Percentiles rank a stretch among this genome's conserved stretches.
These are phyloP conservation scores for Triadica sebifera DNA, from an alignment of 345 rosid genomes.

Conservation along the genomic window DNA sequence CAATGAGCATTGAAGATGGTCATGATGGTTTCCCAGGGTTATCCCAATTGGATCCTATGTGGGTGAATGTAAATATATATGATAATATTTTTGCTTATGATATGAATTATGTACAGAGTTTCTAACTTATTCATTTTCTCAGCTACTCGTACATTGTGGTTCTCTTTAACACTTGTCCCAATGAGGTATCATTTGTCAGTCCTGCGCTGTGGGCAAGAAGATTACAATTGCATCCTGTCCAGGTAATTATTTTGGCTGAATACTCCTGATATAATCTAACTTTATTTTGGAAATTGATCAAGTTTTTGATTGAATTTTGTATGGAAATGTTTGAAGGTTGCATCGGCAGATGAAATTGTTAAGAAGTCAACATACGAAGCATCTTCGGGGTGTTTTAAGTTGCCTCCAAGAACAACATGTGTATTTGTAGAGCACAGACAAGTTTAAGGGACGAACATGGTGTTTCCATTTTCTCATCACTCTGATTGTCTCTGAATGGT, in stretches of 20 bases:
- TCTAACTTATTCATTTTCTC: slow-evolving; percentile 15
- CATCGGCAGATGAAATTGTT: slow-evolving; percentile 57
- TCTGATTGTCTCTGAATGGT: no score
- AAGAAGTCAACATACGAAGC: slow-evolving; percentile 60
- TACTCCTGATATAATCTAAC: neutral
- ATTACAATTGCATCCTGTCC: slow-evolving; percentile 71
- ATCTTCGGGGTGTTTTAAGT: slow-evolving; percentile 49
- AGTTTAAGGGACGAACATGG: slow-evolving; percentile 17
- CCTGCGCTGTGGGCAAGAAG: slow-evolving; percentile 44
- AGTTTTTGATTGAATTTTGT: neutral
- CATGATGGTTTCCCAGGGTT: slow-evolving; percentile 52
- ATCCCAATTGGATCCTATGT: slow-evolving; percentile 71
- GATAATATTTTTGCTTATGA: neutral
- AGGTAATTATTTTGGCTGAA: slow-evolving; percentile 40
- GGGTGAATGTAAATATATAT: slow-evolving; percentile 24
- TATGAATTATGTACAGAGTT: neutral
- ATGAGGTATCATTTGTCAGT: slow-evolving; percentile 49
- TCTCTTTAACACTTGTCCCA: slow-evolving; percentile 67
- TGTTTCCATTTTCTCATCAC: no score
- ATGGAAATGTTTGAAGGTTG: slow-evolving; percentile 35
- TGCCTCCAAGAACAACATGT: slow-evolving; percentile 63
- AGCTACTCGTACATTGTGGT: slow-evolving; percentile 70
- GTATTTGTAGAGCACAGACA: slow-evolving; percentile 67
- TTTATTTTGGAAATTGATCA: no score
- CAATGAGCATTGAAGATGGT: slow-evolving; percentile 90